Base-by-base conservation (phyloP, 1,139 yeast species). In the Pichia sp. region DNA sequence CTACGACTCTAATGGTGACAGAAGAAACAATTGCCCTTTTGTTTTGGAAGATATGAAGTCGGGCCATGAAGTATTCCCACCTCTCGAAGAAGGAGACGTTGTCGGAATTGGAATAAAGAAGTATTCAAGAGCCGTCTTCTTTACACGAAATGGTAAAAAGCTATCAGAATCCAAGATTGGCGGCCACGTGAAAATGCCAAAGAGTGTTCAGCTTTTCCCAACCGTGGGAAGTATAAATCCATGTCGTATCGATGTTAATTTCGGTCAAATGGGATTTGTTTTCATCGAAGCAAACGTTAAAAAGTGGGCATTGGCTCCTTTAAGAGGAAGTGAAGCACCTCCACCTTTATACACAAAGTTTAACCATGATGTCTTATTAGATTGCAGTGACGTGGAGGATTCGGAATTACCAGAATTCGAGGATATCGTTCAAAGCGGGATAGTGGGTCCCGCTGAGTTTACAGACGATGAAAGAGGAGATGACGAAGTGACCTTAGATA, bases 61-160 rank as follows among this genome's bases (percentile, higher is more conserved):
- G 4, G 52, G 52, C 10, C 34, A 36, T 16, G 39, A 47, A 16
- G 41, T 16, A 3, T 78, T 80, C 55, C 83, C 85, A 1, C 57
- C 62, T 44, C 59, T 78, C 40, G 64, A 71, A 1, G 75, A 78
- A 59, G 87, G 87, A 36, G 90, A 83, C 62, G 84, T 83, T 30
- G 71, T 83, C 21, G 90, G 90, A 2, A 70, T 84, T 19, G 90
- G 90, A 0, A 78, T 82, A 58, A 72, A 85, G 58, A 75, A 80
- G 3, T 70, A 80, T 52, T 71, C 81, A 48, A 86, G 87, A 4
- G 79, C 87, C 0, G 72, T 83, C 0, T 83, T 83, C 59, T 83
- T 83, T 70, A 83, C 90, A 0, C 70, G 87, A 57, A 83, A 83
- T 60, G 89, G 89, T 28, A 83, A 82, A 63, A 83, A 82, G 62